phyloP scores from a whole-genome alignment of 106 monocot genomes.

The Iris macrosiphon region DNA sequence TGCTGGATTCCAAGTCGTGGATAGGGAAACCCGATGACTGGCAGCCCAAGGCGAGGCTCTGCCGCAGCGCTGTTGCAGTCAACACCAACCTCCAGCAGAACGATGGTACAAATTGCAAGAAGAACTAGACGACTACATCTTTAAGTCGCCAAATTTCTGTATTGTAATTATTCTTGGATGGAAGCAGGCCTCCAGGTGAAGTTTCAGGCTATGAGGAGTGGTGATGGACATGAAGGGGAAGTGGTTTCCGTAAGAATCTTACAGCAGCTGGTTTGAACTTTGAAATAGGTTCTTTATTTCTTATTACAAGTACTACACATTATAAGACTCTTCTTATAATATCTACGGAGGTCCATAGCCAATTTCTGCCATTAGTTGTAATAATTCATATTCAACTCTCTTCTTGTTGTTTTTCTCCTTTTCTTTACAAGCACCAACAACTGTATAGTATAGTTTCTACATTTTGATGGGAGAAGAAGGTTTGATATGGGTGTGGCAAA shows the following conservation, averaged over 20 bases:
- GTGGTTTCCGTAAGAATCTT: conserved; percentile 77
- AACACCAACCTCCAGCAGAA: conserved; percentile 87
- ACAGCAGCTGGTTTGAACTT: conserved; percentile 63
- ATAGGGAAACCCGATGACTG: conserved; percentile 41
- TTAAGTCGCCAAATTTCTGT: not conserved
- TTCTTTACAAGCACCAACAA: no score
- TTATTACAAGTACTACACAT: not conserved
- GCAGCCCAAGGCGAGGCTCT: conserved; percentile 73
- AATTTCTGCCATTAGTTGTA: no score
- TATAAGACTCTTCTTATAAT: not conserved
- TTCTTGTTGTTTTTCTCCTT: not conserved
- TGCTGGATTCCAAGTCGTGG: conserved; percentile 58
- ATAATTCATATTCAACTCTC: no score
- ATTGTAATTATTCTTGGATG: no score
- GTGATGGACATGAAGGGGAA: conserved; percentile 20
- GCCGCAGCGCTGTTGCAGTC: conserved; percentile 62
- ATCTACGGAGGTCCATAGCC: no score
- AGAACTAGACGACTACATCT: no score
- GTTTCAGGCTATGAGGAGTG: conserved; percentile 68
- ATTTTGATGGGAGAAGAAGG: no score
- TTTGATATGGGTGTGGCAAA: no score
- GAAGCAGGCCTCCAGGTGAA: conserved; percentile 35
- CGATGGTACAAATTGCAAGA: conserved; percentile 70
- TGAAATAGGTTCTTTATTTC: not conserved
- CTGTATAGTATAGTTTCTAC: no score